Evolutionary conservation across 129 eudicot genomes (phyloP), one percentile per base, ranked within the genome.

Genomic region (Erigeron canadensis): DNA sequence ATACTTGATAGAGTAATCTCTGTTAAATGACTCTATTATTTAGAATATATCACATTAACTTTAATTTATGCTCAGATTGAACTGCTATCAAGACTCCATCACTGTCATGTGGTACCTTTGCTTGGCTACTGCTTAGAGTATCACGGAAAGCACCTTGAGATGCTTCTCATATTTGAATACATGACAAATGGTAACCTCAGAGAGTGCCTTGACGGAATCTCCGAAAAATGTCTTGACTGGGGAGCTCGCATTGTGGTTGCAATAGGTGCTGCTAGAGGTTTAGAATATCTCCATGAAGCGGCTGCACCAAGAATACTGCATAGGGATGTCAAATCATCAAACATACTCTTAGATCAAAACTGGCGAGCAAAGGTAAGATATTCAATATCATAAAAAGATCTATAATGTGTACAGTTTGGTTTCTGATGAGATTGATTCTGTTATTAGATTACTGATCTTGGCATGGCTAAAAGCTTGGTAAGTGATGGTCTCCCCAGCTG

Each of bases 261-360:
- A 38, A 96, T 95, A 71, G 99, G 97, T 65, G 94, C 99, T 84
- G 99, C 99, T 41, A 84, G 88, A 66, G 99, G 99, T 23, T 86
- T 95, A 75, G 99, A 95, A 69, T 95, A 95, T 81, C 97, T 95
- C 67, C 99, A 95, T 76, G 99, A 90, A 66, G 96, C 96, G 74
- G 96, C 97, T 63, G 96, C 91, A 17, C 99, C 99, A 13, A 81
- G 82, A 84, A 95, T 95, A 60, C 70, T 95, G 91, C 99, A 95
- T 72, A 84, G 99, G 84, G 99, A 95, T 46, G 97, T 95, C 54
- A 95, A 95, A 77, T 90, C 99, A 19, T 86, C 97, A 4, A 95
- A 95, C 77, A 86, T 95, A 70, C 90, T 95, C 47, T 74, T 95
- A 67, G 97, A 95, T 80, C 96, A 90, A 69, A 86, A 85, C 13